phyloP scores from a whole-genome alignment of 352 stramenopile genomes.

The Phytopythium chamaehyphon region DNA sequence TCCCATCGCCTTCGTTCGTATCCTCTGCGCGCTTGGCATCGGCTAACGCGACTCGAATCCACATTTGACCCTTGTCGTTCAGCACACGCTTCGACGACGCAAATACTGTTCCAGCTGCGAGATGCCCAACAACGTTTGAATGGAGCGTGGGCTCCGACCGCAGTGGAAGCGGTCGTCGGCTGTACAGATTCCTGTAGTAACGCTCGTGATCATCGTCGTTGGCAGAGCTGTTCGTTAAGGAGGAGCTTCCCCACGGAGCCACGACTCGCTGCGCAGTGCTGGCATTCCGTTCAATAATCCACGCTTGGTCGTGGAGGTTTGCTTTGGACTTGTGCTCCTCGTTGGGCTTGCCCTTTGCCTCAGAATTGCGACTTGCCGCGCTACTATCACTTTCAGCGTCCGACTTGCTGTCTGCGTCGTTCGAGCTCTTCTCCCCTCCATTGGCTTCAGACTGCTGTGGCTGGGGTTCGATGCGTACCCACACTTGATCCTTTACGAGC shows the following conservation, averaged over 20 bases:
- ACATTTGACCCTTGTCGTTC: constrained; percentile 55
- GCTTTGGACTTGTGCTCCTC: constrained; percentile 1
- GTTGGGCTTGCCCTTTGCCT: background rate
- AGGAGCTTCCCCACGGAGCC: constrained; percentile 41
- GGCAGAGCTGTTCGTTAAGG: constrained; percentile 21
- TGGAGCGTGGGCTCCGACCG: constrained; percentile 37
- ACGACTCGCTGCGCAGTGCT: constrained; percentile 63
- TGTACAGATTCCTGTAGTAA: constrained; percentile 73
- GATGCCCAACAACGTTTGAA: constrained; percentile 49
- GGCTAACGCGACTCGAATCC: constrained; percentile 50
- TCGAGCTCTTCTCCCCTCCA: constrained; percentile 8
- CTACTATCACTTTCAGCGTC: constrained; percentile 7
- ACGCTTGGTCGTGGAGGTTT: constrained; percentile 32
- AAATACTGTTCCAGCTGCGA: constrained; percentile 51
- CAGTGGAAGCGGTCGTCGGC: constrained; percentile 44
- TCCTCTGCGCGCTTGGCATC: constrained; percentile 16
- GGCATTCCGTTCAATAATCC: constrained; percentile 74
- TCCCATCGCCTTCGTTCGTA: constrained; percentile 27
- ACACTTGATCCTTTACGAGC: constrained; percentile 71
- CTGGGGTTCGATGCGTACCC: constrained; percentile 42
- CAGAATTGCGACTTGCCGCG: background rate
- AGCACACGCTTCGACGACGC: constrained; percentile 44
- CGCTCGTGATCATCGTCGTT: constrained; percentile 40
- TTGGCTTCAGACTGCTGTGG: constrained; percentile 9
- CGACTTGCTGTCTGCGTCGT: constrained; percentile 11